Percentiles rank a stretch among this genome's conserved stretches.
These are phyloP conservation scores for Penicillium fimorum DNA, from an alignment of 495 filamentous ascomycete genomes.

Conservation along the genomic window DNA sequence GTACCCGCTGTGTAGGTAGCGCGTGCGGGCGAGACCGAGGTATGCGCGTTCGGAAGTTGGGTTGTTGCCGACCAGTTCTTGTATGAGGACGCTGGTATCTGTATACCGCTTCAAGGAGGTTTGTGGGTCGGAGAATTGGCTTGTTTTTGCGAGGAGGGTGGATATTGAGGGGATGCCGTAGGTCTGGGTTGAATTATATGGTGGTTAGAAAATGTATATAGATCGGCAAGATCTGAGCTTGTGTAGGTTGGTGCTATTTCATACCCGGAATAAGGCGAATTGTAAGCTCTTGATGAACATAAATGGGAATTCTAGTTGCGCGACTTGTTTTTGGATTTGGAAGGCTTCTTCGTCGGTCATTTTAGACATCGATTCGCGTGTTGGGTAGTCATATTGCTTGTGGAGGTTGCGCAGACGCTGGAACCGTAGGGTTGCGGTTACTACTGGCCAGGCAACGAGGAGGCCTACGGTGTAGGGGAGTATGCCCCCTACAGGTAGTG, in stretches of 20 bases:
- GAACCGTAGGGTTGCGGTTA: slow-evolving; percentile 47
- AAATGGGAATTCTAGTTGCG: slow-evolving; percentile 57
- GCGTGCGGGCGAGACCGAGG: slow-evolving; percentile 60
- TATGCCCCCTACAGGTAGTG: slow-evolving; percentile 8
- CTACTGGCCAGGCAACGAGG: slow-evolving; percentile 30
- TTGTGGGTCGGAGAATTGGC: slow-evolving; percentile 52
- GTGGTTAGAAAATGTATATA: background rate
- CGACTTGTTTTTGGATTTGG: slow-evolving; percentile 49
- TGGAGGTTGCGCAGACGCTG: slow-evolving; percentile 46
- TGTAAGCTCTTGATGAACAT: slow-evolving; percentile 55
- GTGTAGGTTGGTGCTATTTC: background rate
- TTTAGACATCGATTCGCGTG: slow-evolving; percentile 51
- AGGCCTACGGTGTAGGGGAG: slow-evolving; percentile 27
- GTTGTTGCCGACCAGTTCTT: slow-evolving; percentile 49
- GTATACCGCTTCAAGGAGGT: slow-evolving; percentile 61
- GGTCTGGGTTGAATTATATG: slow-evolving; percentile 33
- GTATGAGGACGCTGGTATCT: slow-evolving; percentile 59
- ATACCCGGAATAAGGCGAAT: slow-evolving; percentile 64
- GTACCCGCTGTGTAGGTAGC: slow-evolving; percentile 64
- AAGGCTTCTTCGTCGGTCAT: slow-evolving; percentile 65
- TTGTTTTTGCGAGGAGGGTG: slow-evolving; percentile 54
- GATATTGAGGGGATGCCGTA: slow-evolving; percentile 67
- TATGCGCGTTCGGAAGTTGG: slow-evolving; percentile 50
- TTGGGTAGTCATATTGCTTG: slow-evolving; percentile 49
- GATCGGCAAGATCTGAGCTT: background rate